A percentile compares a stretch with the other conserved stretches of the same genome.
phyloP scores from a whole-genome alignment of 2,329 filamentous ascomycete species.

The Pezicula neosporulosa region DNA sequence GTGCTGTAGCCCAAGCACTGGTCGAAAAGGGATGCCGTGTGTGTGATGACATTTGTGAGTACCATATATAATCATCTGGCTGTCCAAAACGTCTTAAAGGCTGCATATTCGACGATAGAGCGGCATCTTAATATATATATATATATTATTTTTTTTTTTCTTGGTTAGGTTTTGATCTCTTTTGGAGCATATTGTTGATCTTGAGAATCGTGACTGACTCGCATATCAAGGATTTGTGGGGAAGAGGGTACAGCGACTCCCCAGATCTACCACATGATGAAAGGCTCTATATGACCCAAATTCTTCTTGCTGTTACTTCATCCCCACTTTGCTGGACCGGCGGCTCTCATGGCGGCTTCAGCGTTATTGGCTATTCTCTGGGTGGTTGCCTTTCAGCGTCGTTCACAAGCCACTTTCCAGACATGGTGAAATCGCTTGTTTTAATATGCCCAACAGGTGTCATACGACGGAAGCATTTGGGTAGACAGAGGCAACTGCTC shows the following conservation, averaged over 20 bases:
- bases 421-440: conserved; percentile 64
- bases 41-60: conserved; percentile 73
- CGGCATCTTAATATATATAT: too few relatives aligned
- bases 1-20: conserved; percentile 61
- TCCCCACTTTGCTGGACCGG: conserved; percentile 54
- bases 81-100: neutral
- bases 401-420: conserved; percentile 66
- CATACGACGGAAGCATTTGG: conserved; percentile 53
- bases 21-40: conserved; percentile 66
- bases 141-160: too few relatives aligned
- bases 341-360: conserved; percentile 47
- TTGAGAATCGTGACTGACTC: neutral
- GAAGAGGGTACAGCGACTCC: conserved; percentile 72
- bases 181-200: neutral
- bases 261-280: conserved; percentile 53
- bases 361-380: conserved; percentile 72
- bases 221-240: conserved; percentile 56
- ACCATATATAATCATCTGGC: conserved; percentile 4
- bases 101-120: neutral
- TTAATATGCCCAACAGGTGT: conserved; percentile 76
- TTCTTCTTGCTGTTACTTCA: conserved; percentile 59
- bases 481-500: neutral
- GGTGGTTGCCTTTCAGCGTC: conserved; percentile 68
- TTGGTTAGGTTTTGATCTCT: too few relatives aligned
- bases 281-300: conserved; percentile 60